phyloP scores from a whole-genome alignment of 2,329 filamentous ascomycete species.

The Apiospora kogelbergensis region DNA sequence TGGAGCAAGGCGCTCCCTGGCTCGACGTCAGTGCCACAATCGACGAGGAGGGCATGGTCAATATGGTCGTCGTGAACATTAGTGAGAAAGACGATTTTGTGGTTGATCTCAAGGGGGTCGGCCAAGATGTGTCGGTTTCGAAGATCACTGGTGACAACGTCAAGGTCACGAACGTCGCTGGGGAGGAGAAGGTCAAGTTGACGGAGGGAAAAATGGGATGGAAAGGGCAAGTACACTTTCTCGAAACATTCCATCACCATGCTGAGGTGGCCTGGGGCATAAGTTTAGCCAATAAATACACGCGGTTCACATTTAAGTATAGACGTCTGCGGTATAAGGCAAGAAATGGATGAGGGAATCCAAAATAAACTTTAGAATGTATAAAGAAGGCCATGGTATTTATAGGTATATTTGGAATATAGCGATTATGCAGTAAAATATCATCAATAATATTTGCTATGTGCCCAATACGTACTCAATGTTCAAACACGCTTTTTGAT shows the following conservation, averaged over 20 bases:
- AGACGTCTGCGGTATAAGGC: too few species aligned
- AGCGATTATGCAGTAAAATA: neutral
- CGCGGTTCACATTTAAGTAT: neutral
- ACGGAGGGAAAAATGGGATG: slow-evolving; percentile 64
- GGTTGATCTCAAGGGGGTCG: slow-evolving; percentile 59
- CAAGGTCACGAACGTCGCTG: slow-evolving; percentile 61
- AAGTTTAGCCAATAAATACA: neutral
- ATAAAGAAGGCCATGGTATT: neutral
- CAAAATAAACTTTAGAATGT: too few species aligned
- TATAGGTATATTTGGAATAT: neutral
- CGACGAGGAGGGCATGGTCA: slow-evolving; percentile 58
- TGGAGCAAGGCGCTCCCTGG: slow-evolving; percentile 66
- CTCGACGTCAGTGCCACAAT: slow-evolving; percentile 66
- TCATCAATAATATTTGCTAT: neutral
- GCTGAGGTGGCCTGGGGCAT: slow-evolving; percentile 47
- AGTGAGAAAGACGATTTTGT: slow-evolving; percentile 59
- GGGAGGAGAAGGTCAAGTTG: slow-evolving; percentile 61
- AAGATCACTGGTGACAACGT: slow-evolving; percentile 60
- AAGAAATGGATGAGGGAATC: too few species aligned
- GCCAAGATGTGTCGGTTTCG: slow-evolving; percentile 57
- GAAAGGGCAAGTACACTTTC: slow-evolving; percentile 62
- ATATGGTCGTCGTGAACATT: slow-evolving; percentile 73
- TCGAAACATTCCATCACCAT: slow-evolving; percentile 70
- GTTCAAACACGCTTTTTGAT: slow-evolving; percentile 5
- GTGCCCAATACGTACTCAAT: neutral